A percentile compares a stretch with the other conserved stretches of the same genome.
phyloP scores from a whole-genome alignment of 2,329 filamentous ascomycete species.

The Ceratocystis lukuohia region DNA sequence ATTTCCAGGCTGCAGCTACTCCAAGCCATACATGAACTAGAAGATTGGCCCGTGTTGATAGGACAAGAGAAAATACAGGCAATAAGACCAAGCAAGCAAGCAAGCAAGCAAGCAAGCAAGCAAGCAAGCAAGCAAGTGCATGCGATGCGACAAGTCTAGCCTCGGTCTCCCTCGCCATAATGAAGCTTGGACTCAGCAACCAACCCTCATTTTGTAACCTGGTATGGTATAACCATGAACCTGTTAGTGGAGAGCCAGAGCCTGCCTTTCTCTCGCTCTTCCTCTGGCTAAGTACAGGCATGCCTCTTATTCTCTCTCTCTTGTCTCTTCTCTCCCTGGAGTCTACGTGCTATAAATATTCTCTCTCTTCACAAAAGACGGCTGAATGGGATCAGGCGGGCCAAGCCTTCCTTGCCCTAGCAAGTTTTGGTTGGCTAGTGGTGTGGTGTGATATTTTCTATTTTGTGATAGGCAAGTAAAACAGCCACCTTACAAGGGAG shows the following conservation, averaged over 20 bases:
- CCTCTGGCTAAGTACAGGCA: no score
- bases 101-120: background rate
- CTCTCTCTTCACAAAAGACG: no score
- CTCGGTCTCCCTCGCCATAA: background rate
- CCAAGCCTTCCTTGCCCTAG: no score
- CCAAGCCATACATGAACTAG: background rate
- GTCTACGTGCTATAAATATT: background rate
- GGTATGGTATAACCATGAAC: no score
- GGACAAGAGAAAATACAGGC: background rate
- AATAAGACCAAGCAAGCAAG: background rate
- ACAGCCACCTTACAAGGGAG: no score
- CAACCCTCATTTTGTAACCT: no score
- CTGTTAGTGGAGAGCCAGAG: no score
- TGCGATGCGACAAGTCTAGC: background rate
- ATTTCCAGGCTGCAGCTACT: background rate
- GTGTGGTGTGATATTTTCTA: no score
- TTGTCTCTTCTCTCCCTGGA: background rate
- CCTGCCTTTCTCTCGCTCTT: no score
- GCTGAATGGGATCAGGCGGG: no score
- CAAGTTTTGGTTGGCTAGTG: no score
- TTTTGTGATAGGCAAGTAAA: no score
- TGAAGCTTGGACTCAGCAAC: background rate
- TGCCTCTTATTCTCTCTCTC: background rate
- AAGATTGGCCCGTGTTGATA: background rate
- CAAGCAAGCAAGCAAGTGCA: background rate